A percentile compares a stretch with the other conserved stretches of the same genome.
Conservation (phyloP, 331 rosid genomes). For the Saraca asoca region DNA sequence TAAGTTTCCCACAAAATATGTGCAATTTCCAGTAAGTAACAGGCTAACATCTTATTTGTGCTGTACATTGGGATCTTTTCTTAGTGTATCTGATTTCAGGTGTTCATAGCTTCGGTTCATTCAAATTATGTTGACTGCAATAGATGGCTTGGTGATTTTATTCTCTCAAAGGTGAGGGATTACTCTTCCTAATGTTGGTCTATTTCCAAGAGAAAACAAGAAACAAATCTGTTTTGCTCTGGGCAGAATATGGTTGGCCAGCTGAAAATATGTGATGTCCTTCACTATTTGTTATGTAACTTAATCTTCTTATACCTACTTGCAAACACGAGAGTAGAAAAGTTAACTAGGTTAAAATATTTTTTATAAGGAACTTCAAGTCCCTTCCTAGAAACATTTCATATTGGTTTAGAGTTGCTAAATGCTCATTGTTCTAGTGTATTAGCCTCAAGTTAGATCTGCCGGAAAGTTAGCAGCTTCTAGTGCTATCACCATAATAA, state of each 20-base stretch:
- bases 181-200: conserved; percentile 27
- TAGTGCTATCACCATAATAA: background rate
- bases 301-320: conserved; percentile 12
- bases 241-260: background rate
- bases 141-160: conserved; percentile 96
- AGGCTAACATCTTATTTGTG: background rate
- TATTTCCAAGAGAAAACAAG: background rate
- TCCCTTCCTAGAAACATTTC: background rate
- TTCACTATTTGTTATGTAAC: conserved; percentile 8
- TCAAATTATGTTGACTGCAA: conserved; percentile 96
- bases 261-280: conserved; percentile 24
- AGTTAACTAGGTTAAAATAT: background rate
- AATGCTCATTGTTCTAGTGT: background rate
- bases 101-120: conserved; percentile 78
- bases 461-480: conserved; percentile 3
- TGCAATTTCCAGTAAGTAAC: conserved; percentile 87
- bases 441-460: conserved; percentile 2
- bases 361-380: background rate
- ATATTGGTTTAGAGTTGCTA: conserved; percentile 7
- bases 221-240: conserved; percentile 10
- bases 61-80: conserved; percentile 27
- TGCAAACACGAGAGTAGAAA: background rate
- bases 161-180: conserved; percentile 85
- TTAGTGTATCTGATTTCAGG: conserved; percentile 52
- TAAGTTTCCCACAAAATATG: conserved; percentile 94